Base-by-base conservation (phyloP, 768 basidiomycete species). In the Suillus decipiens region DNA sequence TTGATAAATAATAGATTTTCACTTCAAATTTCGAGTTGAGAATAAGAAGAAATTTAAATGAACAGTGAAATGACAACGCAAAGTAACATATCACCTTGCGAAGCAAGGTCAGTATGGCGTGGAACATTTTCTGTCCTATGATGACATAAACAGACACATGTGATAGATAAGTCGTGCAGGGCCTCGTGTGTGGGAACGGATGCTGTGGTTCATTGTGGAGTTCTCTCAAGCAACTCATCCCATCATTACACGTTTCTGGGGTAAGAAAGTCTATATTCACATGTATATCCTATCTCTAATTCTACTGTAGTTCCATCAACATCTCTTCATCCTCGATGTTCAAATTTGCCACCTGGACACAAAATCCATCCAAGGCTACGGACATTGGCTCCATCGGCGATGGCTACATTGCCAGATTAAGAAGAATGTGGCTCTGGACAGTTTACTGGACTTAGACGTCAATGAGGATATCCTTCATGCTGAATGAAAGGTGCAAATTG, bases 171-270 rank as follows among this genome's bases (percentile, higher is more conserved):
- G n/a, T n/a, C n/a, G n/a, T n/a, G n/a, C n/a, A n/a, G n/a, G n/a
- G n/a, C n/a, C n/a, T n/a, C n/a, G n/a, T n/a, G n/a, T n/a, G n/a
- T n/a, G n/a, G n/a, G n/a, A n/a, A n/a, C n/a, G n/a, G n/a, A n/a
- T n/a, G n/a, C n/a, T n/a, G n/a, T n/a, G n/a, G n/a, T n/a, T n/a
- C n/a, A 72, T 0, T 81, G 77, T 79, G 73, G 73, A 70, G 67
- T 4, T 63, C 67, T 0, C 50, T 74, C 2, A 59, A 68, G 9
- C 63, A 62, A n/a, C 64, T 75, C 1, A 70, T 75, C 28, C 61
- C 69, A 2, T 43, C 61, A 1, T 62, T 71, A 8, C 43, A 60
- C 2, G 42, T 64, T 1, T 69, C 68, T 48, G 66, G 69, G 42
- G 72, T 73, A n/a, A n/a, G n/a, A n/a, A 14, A 43, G 43, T 48